Base-by-base conservation (phyloP, 2,329 filamentous ascomycete species). In the Colletotrichum euphorbiae region DNA sequence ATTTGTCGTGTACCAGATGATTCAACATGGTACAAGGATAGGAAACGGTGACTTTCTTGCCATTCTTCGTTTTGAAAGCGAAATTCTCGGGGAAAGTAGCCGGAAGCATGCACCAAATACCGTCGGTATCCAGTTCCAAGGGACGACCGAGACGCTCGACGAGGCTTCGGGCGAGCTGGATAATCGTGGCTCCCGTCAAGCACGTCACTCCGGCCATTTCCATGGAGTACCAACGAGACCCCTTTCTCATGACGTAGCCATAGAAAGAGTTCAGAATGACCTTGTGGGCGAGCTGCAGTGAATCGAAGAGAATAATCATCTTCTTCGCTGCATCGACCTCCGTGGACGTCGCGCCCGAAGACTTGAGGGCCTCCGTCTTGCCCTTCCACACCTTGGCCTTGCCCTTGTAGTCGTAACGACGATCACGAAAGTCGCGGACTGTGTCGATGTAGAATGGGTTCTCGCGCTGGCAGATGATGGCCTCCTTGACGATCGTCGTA, bases 21-120 rank as follows among this genome's bases (percentile, higher is more conserved):
- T 99, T 99, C 82, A 99, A 87, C 96, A 99, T 99, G 72, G 98
- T 94, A 78, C 96, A 99, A 63, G 96, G 96, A 76, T 99, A 99
- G 0, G 96, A 99, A 56, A 99, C 94, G n/a, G 91, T 85, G 69
- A 98, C 77, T 78, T 98, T 99, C 85, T 98, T 99, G 72, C 96
- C 96, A 74, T 94, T 97, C 79, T 95, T 97, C 73, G 98, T 81
- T 75, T 92, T 97, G 84, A 99, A 98, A 0, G 90, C 85, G 75
- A 98, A 98, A 79, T 99, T 98, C 76, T 99, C 96, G 0, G 96
- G 96, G 74, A 99, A 99, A 0, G 93, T 96, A 0, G 93, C 95
- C 0, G 96, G 96, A 73, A 99, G 85, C 87, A 99, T 99, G 81
- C 96, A 99, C 97, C 96, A 99, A 75, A 99, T 99, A 87, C 97